Conservation (phyloP, 2,329 filamentous ascomycete genomes). For the Neocatenulostroma microsporum region DNA sequence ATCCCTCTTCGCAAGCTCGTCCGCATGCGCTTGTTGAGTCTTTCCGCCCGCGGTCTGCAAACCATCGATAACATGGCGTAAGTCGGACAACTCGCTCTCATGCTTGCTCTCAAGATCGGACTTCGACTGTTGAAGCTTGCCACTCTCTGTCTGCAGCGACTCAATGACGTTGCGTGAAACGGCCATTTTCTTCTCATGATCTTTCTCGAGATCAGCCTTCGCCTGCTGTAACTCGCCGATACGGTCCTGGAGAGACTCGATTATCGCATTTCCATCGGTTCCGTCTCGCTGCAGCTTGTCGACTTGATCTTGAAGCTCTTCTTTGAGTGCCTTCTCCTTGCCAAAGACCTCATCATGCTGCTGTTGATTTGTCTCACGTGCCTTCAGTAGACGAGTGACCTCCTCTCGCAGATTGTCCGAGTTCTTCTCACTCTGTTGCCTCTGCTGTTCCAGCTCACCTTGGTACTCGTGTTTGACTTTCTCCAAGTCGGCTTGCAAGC, state of each 20-base stretch:
- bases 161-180: conserved; percentile 3
- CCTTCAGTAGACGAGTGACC: too few species aligned
- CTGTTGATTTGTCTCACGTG: too few species aligned
- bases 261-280: conserved; percentile 13
- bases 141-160: conserved; percentile 11
- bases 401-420: conserved; percentile 10
- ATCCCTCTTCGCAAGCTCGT: conserved; percentile 11
- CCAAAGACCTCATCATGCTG: conserved; percentile 1
- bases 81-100: conserved; percentile 8
- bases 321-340: conserved; percentile 4
- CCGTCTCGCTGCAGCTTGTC: conserved; percentile 18
- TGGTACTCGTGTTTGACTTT: conserved; percentile 10
- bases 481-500: conserved; percentile 5
- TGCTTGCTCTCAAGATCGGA: conserved; percentile 11
- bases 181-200: too few species aligned
- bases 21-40: conserved; percentile 7
- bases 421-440: conserved; percentile 5
- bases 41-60: conserved; percentile 8
- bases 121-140: conserved; percentile 12
- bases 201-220: conserved; percentile 5
- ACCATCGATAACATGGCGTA: conserved; percentile 9
- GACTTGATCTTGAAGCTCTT: conserved; percentile 16
- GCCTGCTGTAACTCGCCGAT: conserved; percentile 12
- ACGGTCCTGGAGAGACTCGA: conserved; percentile 14
- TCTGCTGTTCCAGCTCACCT: conserved; percentile 8